A percentile compares a stretch with the other conserved stretches of the same genome.
These are phyloP conservation scores for Choricystis sp. DNA, from an alignment of 139 green algal genomes.

Conservation along the genomic window DNA sequence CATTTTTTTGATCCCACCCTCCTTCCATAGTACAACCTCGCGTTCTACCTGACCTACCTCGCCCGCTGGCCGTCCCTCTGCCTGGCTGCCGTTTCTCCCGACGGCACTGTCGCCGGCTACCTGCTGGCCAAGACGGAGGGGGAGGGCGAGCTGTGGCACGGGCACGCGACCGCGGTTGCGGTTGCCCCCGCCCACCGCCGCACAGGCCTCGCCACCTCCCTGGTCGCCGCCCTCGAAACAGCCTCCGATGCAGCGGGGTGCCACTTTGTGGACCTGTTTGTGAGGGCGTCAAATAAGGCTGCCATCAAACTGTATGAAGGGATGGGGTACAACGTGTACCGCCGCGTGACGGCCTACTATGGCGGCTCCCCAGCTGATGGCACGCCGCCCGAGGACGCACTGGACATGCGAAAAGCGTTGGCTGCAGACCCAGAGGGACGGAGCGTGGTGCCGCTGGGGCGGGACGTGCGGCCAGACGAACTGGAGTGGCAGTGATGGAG, in stretches of 20 bases:
- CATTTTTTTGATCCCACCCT: background rate
- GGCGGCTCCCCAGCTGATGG: too few species aligned
- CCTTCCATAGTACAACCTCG: constrained; percentile 72
- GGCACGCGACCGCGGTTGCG: constrained; percentile 95
- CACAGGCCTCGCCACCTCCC: constrained; percentile 65
- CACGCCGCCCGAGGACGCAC: constrained; percentile 88
- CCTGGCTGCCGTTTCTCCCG: constrained; percentile 48
- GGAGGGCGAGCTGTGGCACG: constrained; percentile 72
- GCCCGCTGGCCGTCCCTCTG: constrained; percentile 87
- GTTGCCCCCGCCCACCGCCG: constrained; percentile 69
- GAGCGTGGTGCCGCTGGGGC: background rate
- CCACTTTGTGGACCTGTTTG: constrained; percentile 98
- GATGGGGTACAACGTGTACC: constrained; percentile 84
- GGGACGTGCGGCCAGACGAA: background rate
- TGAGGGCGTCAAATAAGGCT: constrained; percentile 71
- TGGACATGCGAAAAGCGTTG: background rate
- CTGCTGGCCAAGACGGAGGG: constrained; percentile 93
- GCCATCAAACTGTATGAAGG: constrained; percentile 93
- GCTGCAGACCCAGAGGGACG: background rate
- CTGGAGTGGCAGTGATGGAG: background rate
- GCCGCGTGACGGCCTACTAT: constrained; percentile 81
- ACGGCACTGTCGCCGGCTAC: constrained; percentile 66
- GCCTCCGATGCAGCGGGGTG: constrained; percentile 15
- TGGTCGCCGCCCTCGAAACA: constrained; percentile 80
- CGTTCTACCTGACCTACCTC: constrained; percentile 92